A percentile compares a stretch with the other conserved stretches of the same genome.
Conservation (phyloP, 192 early-diverging fungal genomes). For the Podila clonocystis region DNA sequence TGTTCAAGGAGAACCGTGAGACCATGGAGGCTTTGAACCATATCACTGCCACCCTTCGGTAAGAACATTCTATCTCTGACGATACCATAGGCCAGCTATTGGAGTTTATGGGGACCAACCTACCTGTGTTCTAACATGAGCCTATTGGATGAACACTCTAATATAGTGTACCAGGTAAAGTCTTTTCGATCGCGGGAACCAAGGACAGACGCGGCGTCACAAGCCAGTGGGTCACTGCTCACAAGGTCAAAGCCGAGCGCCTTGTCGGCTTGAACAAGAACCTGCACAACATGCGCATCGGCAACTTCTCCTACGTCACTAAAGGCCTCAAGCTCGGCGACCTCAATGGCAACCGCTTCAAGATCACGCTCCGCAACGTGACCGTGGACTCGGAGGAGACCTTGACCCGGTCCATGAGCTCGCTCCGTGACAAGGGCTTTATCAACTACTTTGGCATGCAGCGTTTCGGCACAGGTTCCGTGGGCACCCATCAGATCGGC, state of each 20-base stretch:
- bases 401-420: constrained; percentile 67
- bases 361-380: constrained; percentile 76
- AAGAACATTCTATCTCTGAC: neutral
- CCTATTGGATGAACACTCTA: constrained; percentile 8
- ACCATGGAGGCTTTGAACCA: constrained; percentile 86
- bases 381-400: constrained; percentile 58
- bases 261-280: constrained; percentile 64
- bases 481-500: constrained; percentile 86
- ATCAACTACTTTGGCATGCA: constrained; percentile 99
- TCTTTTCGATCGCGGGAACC: constrained; percentile 89
- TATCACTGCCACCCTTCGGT: constrained; percentile 58
- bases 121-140: constrained; percentile 2
- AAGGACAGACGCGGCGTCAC: constrained; percentile 96
- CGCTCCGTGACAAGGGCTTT: constrained; percentile 82
- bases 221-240: constrained; percentile 81
- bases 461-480: constrained; percentile 89
- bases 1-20: constrained; percentile 95
- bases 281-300: constrained; percentile 67
- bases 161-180: constrained; percentile 56
- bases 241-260: constrained; percentile 63
- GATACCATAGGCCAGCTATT: neutral
- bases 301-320: constrained; percentile 79
- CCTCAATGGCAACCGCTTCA: constrained; percentile 90
- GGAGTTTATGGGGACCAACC: neutral
- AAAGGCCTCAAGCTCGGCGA: constrained; percentile 84